phyloP scores from a whole-genome alignment of 257 asterid genomes.

The Gynochthodes officinalis region DNA sequence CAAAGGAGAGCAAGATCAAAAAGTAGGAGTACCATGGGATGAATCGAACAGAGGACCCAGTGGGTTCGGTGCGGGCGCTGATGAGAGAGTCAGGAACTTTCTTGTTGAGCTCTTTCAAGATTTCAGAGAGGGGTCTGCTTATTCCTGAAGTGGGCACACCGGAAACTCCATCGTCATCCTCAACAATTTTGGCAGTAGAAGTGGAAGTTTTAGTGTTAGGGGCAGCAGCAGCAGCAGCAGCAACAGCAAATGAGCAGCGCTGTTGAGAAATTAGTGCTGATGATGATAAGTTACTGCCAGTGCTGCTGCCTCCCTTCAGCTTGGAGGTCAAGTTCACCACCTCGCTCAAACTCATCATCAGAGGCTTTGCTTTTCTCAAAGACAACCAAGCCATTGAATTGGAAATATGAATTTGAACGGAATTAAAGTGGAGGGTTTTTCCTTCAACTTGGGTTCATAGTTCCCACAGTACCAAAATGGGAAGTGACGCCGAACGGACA shows the following conservation, averaged over 20 bases:
- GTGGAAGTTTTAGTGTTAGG: no score
- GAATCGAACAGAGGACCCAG: conserved; percentile 53
- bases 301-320: not conserved
- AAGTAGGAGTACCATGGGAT: conserved; percentile 52
- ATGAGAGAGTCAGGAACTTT: conserved; percentile 76
- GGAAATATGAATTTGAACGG: not conserved
- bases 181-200: not conserved
- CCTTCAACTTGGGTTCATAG: no score
- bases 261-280: not conserved
- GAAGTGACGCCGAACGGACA: no score
- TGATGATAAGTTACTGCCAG: not conserved
- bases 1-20: no score
- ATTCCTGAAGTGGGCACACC: conserved; percentile 51
- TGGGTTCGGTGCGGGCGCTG: conserved; percentile 39
- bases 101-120: conserved; percentile 73
- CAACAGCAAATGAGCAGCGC: conserved; percentile 12
- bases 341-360: not conserved
- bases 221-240: no score
- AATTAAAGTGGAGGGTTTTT: not conserved
- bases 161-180: conserved; percentile 20
- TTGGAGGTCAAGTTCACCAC: not conserved
- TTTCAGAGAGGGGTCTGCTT: conserved; percentile 60
- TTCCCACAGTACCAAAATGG: no score
- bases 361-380: conserved; percentile 6
- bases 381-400: conserved; percentile 9